Evolutionary conservation across 129 eudicot genomes (phyloP).

Genomic region (Tanacetum coccineum): DNA sequence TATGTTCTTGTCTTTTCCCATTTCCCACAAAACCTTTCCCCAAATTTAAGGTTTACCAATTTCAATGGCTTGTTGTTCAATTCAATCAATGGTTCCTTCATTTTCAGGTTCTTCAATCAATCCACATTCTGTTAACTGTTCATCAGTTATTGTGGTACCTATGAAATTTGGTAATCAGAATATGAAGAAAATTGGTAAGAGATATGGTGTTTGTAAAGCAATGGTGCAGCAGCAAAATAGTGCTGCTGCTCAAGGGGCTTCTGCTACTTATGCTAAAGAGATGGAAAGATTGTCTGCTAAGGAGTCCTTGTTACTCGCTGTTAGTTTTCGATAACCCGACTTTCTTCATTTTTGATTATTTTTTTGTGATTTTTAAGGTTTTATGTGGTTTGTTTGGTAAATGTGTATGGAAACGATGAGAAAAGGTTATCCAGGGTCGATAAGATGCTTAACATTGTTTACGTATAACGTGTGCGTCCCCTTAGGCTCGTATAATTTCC

Average conservation of each 20-base stretch:
- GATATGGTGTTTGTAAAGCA: conserved; percentile 38
- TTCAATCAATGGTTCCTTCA: conserved; percentile 36
- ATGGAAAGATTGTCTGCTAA: conserved; percentile 88
- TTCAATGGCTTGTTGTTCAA: conserved; percentile 34
- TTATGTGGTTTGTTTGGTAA: neutral
- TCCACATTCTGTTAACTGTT: conserved; percentile 18
- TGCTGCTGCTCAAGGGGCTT: conserved; percentile 51
- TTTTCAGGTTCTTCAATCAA: conserved; percentile 22
- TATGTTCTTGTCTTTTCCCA: neutral
- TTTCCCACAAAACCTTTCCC: neutral
- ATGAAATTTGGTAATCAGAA: conserved; percentile 12
- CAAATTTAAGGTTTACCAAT: neutral
- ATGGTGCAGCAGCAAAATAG: conserved; percentile 49
- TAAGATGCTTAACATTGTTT: no score
- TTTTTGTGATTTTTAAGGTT: conserved; percentile 3
- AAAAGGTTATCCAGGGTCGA: no score
- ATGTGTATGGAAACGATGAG: no score
- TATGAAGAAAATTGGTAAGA: conserved; percentile 24
- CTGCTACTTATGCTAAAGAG: conserved; percentile 81
- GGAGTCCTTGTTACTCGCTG: conserved; percentile 91
- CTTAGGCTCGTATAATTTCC: no score
- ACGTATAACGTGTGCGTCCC: no score
- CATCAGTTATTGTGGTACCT: conserved; percentile 30
- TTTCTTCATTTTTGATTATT: neutral
- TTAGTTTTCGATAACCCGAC: conserved; percentile 28